Conservation (phyloP, 1,139 yeast genomes). For the Yamadazyma pseudoaaseri region DNA sequence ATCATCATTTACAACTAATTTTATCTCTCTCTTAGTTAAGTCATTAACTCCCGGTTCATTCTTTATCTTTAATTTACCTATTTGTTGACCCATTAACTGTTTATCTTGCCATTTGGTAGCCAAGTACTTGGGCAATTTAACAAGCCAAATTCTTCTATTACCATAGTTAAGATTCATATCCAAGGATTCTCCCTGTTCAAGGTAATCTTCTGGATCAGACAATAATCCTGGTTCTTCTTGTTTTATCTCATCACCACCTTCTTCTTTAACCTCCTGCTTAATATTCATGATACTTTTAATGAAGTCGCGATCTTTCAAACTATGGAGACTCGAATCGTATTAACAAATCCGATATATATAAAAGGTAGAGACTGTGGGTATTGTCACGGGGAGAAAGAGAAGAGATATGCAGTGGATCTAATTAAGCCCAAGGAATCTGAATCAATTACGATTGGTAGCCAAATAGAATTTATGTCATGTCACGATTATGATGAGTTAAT, state of each 20-base stretch:
- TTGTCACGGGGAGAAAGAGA: slow-evolving; percentile 51
- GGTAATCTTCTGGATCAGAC: slow-evolving; percentile 49
- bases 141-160: slow-evolving; percentile 82
- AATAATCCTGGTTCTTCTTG: slow-evolving; percentile 31
- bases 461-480: slow-evolving; percentile 46
- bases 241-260: slow-evolving; percentile 13
- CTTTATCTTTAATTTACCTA: slow-evolving; percentile 79
- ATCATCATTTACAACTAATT: slow-evolving; percentile 50
- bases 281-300: slow-evolving; percentile 2
- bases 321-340: slow-evolving; percentile 1
- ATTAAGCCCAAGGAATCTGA: slow-evolving; percentile 13
- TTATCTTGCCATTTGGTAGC: slow-evolving; percentile 79
- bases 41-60: slow-evolving; percentile 33
- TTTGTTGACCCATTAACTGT: slow-evolving; percentile 63
- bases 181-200: slow-evolving; percentile 57
- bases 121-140: slow-evolving; percentile 82
- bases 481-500: slow-evolving; percentile 61
- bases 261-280: slow-evolving; percentile 15
- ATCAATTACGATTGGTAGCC: slow-evolving; percentile 49
- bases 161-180: slow-evolving; percentile 58
- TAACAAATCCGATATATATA: slow-evolving; percentile 22
- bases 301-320: neutral
- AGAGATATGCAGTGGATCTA: slow-evolving; percentile 34
- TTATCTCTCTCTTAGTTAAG: slow-evolving; percentile 48
- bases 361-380: slow-evolving; percentile 56